Evolutionary conservation across 1,139 yeast species (phyloP), one percentile per base, ranked within the genome.

Genomic region (Hansenula sp.): DNA sequence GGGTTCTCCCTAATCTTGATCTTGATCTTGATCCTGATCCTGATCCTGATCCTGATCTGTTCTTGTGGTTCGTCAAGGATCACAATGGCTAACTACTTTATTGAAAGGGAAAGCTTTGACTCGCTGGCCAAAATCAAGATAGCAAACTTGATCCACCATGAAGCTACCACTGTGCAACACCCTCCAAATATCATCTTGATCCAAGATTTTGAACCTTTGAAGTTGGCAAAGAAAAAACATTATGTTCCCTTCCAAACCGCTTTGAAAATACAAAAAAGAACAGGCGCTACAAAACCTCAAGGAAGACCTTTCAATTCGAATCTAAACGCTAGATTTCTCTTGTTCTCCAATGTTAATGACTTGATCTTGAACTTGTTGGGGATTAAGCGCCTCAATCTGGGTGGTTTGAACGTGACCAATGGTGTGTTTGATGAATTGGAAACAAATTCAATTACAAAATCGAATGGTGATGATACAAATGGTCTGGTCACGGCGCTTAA

Each of bases 251-350:
- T 31, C 11, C 43, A 48, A 33, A 25, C 47, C 11, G 49, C 51
- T 5, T 12, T 31, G 2, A 40, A 41, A 21, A 47, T 53, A 29
- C 54, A 50, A 34, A 52, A 49, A 41, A 42, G 51, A 27, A 49
- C 47, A 8, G 51, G 47, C 1, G 21, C 41, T 16, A 29, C 37
- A 3, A 58, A 58, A 44, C 50, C 65, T 3, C 71, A 68, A 46
- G 74, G 74, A 15, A 57, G 74, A 48, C 74, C 74, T 6, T 69
- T 63, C 46, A 64, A 68, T 16, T 59, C 61, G 7, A 55, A 57
- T 11, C 48, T 69, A 18, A 57, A 60, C 11, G 66, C 68, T 13
- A 53, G 70, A 37, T 66, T 68, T 42, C 45, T 55, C 15, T 50
- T 50, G 38, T 57, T 54, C 43, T 27, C 44, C 10, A 50, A 57